Evolutionary conservation across 805 yeast species (phyloP), one percentile per base, ranked within the genome.

Genomic region (Wickerhamiella nectarea): DNA sequence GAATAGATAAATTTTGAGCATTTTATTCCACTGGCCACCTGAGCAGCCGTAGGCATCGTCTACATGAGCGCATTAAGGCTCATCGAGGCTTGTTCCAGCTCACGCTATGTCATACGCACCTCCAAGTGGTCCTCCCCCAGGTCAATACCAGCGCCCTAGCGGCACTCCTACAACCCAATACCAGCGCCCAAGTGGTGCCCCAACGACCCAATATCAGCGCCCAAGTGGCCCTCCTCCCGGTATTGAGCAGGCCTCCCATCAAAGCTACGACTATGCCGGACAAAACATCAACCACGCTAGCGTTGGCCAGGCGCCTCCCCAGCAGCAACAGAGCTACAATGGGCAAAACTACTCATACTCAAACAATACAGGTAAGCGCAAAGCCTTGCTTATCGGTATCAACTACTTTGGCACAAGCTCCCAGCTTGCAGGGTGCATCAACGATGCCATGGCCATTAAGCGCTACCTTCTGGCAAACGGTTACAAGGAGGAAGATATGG

Each of bases 341-440:
- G 56, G 56, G 29, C 55, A 58, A 53, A 66, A 64, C 15, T 72
- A 64, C 53, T 78, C 75, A 56, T 77, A 77, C 59, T 78, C 89
- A 9, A 71, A 74, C 53, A 79, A 87, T 65, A 63, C 72, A 4
- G 93, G 94, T 11, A 67, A 68, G 26, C 71, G 76, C 48, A 84
- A 83, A 61, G 94, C 94, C 2, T 58, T 84, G 44, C 56, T 82
- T 40, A 68, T 84, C 45, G 94, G 94, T 10, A 77, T 80, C 58
- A 84, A 84, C 62, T 84, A 84, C 60, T 66, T 73, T 48, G 86
- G 86, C 6, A 62, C 78, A 3, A 60, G 58, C 39, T 78, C 74
- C 54, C 72, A 68, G 48, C 62, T 84, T 38, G 66, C 76, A 36
- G 94, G 94, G 1, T 83, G 94, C 59, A 79, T 84, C 55, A 84